Percentiles rank a stretch among this genome's conserved stretches.
phyloP scores from a whole-genome alignment of 208 protist species.

The Endotrypanum monterogeii region DNA sequence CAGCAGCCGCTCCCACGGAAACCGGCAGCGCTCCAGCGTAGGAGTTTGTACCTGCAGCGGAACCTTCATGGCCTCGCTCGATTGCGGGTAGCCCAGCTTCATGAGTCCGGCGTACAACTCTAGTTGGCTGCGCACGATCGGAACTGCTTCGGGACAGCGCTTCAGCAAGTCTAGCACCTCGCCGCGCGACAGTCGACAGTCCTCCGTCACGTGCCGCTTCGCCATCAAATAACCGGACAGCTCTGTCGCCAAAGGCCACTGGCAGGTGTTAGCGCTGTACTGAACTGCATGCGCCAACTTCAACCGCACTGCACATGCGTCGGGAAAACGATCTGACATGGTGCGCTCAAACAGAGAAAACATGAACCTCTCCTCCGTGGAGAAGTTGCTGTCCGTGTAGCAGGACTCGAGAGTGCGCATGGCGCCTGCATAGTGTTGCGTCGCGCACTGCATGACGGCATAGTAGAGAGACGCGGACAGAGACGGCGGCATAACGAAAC shows the following conservation, averaged over 20 bases:
- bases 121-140: constrained; percentile 59
- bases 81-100: constrained; percentile 2
- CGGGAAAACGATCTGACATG: constrained; percentile 66
- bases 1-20: constrained; percentile 67
- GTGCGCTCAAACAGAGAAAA: constrained; percentile 61
- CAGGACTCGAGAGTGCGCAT: constrained; percentile 80
- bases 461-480: constrained; percentile 93
- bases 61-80: background rate
- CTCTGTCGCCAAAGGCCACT: constrained; percentile 78
- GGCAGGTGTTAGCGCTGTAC: constrained; percentile 69
- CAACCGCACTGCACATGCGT: constrained; percentile 85
- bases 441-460: constrained; percentile 88
- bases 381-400: constrained; percentile 71
- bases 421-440: constrained; percentile 81
- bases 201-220: constrained; percentile 77
- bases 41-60: constrained; percentile 38
- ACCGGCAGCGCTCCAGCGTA: constrained; percentile 49
- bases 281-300: constrained; percentile 86
- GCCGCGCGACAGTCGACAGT: constrained; percentile 59
- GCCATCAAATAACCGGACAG: constrained; percentile 80
- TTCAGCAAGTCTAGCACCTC: constrained; percentile 71
- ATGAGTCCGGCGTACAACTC: constrained; percentile 44
- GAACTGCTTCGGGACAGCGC: constrained; percentile 43
- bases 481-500: constrained; percentile 87
- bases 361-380: constrained; percentile 72